A percentile compares a stretch with the other conserved stretches of the same genome.
These are phyloP conservation scores for Nakazawaea populi DNA, from an alignment of 805 yeast genomes.

Conservation along the genomic window DNA sequence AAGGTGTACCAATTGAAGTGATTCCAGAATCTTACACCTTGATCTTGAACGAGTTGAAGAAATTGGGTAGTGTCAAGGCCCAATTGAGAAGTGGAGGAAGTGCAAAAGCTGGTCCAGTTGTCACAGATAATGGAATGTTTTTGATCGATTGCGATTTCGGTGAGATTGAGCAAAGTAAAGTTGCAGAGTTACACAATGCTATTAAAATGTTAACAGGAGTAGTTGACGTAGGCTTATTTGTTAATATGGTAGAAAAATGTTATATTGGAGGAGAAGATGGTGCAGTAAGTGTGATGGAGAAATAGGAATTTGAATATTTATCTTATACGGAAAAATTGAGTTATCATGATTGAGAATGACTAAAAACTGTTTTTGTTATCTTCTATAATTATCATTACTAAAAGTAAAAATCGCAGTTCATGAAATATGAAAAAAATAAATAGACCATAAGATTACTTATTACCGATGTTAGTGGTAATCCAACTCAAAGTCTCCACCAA, in stretches of 20 bases:
- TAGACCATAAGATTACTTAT: slow-evolving; percentile 1
- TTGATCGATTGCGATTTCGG: slow-evolving; percentile 93
- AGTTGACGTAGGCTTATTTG: slow-evolving; percentile 92
- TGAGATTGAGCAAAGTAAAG: slow-evolving; percentile 45
- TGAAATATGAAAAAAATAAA: too few species aligned
- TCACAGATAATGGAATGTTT: slow-evolving; percentile 93
- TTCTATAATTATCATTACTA: not conserved
- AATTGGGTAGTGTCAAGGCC: slow-evolving; percentile 60
- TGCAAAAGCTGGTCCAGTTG: slow-evolving; percentile 95
- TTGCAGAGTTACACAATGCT: slow-evolving; percentile 47
- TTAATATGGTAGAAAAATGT: slow-evolving; percentile 66
- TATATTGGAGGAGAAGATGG: slow-evolving; percentile 91
- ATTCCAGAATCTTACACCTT: slow-evolving; percentile 84
- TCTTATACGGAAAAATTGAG: too few species aligned
- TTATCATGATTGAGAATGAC: too few species aligned
- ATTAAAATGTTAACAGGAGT: slow-evolving; percentile 84
- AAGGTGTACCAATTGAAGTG: slow-evolving; percentile 94
- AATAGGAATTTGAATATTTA: not conserved
- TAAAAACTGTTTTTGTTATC: too few species aligned
- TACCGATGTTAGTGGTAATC: slow-evolving; percentile 61
- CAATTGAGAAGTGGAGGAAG: slow-evolving; percentile 77
- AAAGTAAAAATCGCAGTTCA: not conserved
- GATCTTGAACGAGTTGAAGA: slow-evolving; percentile 56
- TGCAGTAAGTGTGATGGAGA: slow-evolving; percentile 27
- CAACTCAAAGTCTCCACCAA: slow-evolving; percentile 82